phyloP scores from a whole-genome alignment of 2,329 filamentous ascomycete genomes.

The Penicillium palitans region DNA sequence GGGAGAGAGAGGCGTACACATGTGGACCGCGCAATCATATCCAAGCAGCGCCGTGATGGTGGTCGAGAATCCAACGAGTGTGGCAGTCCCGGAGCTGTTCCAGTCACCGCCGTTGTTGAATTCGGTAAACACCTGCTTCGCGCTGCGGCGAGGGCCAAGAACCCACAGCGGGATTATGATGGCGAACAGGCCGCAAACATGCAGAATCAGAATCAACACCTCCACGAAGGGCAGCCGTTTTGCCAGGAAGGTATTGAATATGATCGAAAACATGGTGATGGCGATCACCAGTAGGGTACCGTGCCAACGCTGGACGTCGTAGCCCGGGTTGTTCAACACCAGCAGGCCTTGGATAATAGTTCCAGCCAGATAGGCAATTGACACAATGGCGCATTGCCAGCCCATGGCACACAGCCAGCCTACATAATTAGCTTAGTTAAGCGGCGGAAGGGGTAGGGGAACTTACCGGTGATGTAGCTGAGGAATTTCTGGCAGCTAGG shows the following conservation, averaged over 20 bases:
- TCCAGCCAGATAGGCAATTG: slow-evolving; percentile 26
- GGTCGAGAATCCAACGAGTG: slow-evolving; percentile 1
- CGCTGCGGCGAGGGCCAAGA: slow-evolving; percentile 1
- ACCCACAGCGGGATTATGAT: slow-evolving; percentile 37
- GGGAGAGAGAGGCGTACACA: slow-evolving; percentile 9
- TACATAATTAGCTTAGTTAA: neutral
- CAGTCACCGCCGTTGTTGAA: neutral
- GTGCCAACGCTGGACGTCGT: slow-evolving; percentile 2
- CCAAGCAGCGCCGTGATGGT: slow-evolving; percentile 8
- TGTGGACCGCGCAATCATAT: slow-evolving; percentile 15
- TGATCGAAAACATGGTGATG: slow-evolving; percentile 24
- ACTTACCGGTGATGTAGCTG: slow-evolving; percentile 26
- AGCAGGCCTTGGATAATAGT: slow-evolving; percentile 39
- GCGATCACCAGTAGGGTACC: slow-evolving; percentile 15
- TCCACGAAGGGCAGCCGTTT: slow-evolving; percentile 34
- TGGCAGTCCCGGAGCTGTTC: neutral
- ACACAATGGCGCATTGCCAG: slow-evolving; percentile 31
- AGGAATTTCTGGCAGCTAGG: slow-evolving; percentile 35
- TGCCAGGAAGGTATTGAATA: slow-evolving; percentile 33
- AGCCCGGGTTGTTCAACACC: slow-evolving; percentile 26
- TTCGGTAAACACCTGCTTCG: slow-evolving; percentile 4
- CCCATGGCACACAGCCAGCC: slow-evolving; percentile 35
- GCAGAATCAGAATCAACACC: slow-evolving; percentile 32
- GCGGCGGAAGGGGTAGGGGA: accelerated
- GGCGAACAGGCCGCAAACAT: slow-evolving; percentile 35